phyloP scores from a whole-genome alignment of 1,139 yeast genomes.

The Geotrichum restrictum region DNA sequence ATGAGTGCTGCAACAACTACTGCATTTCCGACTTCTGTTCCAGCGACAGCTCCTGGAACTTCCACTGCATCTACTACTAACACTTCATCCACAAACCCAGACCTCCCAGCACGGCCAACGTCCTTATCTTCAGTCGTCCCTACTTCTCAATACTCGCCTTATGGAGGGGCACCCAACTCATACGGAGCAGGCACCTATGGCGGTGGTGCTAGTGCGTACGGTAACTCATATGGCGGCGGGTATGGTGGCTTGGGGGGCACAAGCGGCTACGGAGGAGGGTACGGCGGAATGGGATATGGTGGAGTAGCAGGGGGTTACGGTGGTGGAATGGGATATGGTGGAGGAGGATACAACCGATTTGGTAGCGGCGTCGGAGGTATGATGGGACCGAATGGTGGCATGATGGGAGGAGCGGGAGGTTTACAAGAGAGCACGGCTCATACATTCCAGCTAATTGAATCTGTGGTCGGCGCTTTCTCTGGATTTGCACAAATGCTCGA shows the following conservation, averaged over 20 bases:
- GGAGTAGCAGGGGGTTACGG: conserved; percentile 24
- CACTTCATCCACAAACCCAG: conserved; percentile 2
- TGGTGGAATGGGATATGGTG: conserved; percentile 23
- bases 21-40: conserved; percentile 3
- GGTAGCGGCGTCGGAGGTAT: conserved; percentile 25
- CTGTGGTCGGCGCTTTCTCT: conserved; percentile 89
- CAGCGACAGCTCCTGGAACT: conserved; percentile 10
- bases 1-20: conserved; percentile 18
- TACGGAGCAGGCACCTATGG: background rate
- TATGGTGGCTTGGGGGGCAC: no score
- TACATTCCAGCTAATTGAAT: conserved; percentile 87
- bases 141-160: conserved; percentile 18
- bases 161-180: conserved; percentile 7
- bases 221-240: conserved; percentile 9
- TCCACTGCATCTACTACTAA: background rate
- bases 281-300: conserved; percentile 24
- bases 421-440: conserved; percentile 63
- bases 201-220: background rate
- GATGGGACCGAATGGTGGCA: conserved; percentile 27
- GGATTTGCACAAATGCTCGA: conserved; percentile 98
- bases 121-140: conserved; percentile 18
- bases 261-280: background rate
- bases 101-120: conserved; percentile 20
- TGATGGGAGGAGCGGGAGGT: conserved; percentile 25
- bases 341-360: conserved; percentile 7